phyloP scores from a whole-genome alignment of 768 basidiomycete genomes.

The Candolleomyces eurysporus region DNA sequence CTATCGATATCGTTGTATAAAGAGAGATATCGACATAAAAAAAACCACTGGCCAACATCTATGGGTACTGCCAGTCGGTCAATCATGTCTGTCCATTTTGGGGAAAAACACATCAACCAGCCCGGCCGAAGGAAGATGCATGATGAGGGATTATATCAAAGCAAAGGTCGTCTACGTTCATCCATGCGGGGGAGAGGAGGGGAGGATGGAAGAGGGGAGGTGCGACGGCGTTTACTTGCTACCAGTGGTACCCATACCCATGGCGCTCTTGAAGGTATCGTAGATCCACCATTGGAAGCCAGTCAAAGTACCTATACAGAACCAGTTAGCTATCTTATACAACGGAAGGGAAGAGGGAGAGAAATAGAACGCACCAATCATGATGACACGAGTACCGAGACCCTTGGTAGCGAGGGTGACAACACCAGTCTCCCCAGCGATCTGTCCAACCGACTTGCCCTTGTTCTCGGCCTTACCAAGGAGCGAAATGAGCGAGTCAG shows the following conservation, averaged over 20 bases:
- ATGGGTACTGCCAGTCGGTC: no score
- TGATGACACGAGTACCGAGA: constrained; percentile 82
- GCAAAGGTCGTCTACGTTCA: no score
- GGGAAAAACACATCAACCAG: no score
- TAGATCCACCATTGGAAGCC: constrained; percentile 97
- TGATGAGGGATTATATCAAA: no score
- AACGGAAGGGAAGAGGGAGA: not conserved
- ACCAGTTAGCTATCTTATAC: not conserved
- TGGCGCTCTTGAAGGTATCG: constrained; percentile 78
- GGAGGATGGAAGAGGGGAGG: no score
- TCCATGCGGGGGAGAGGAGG: no score
- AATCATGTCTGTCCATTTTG: no score
- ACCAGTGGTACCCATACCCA: constrained; percentile 87
- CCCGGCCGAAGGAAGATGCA: no score
- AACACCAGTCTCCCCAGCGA: constrained; percentile 70
- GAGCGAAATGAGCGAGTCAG: constrained; percentile 89
- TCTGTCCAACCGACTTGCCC: constrained; percentile 72
- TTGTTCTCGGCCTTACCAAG: constrained; percentile 89
- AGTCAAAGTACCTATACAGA: constrained; percentile 39
- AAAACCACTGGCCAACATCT: no score
- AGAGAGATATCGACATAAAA: no score
- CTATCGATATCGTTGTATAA: no score
- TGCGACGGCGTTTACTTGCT: constrained; percentile 59
- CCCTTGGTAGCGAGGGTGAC: constrained; percentile 74
- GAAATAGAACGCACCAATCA: constrained; percentile 60